phyloP scores from a whole-genome alignment of 2,329 filamentous ascomycete species.

The Fusarium poae region DNA sequence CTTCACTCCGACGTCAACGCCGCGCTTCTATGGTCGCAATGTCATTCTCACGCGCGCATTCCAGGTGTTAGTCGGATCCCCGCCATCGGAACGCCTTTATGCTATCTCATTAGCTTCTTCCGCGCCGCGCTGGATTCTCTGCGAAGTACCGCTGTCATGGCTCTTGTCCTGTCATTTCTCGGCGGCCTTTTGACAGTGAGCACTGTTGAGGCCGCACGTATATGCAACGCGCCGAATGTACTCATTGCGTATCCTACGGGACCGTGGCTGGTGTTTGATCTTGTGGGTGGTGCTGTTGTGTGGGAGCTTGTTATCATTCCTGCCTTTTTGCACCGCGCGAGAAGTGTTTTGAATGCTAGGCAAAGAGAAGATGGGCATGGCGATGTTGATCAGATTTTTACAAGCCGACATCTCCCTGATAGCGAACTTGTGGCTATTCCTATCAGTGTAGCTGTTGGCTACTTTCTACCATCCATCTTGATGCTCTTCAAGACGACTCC shows the following conservation, averaged over 20 bases:
- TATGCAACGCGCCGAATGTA: slow-evolving; percentile 55
- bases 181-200: slow-evolving; percentile 63
- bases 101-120: slow-evolving; percentile 66
- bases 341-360: slow-evolving; percentile 51
- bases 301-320: slow-evolving; percentile 67
- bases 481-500: slow-evolving; percentile 61
- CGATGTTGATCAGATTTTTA: slow-evolving; percentile 37
- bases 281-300: slow-evolving; percentile 63
- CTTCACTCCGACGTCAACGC: slow-evolving; percentile 64
- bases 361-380: slow-evolving; percentile 28
- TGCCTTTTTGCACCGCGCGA: slow-evolving; percentile 61
- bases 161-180: slow-evolving; percentile 59
- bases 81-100: slow-evolving; percentile 60
- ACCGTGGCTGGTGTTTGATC: slow-evolving; percentile 63
- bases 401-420: slow-evolving; percentile 56
- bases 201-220: slow-evolving; percentile 63
- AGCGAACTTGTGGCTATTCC: slow-evolving; percentile 71
- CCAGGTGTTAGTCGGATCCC: slow-evolving; percentile 61
- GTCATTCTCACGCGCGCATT: slow-evolving; percentile 62
- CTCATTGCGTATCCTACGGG: slow-evolving; percentile 57
- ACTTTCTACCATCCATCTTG: slow-evolving; percentile 59
- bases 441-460: slow-evolving; percentile 62
- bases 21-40: slow-evolving; percentile 66
- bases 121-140: slow-evolving; percentile 57
- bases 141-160: slow-evolving; percentile 58